These are phyloP conservation scores for Globisporangium cystogenes DNA, from an alignment of 352 stramenopile species.

Conservation along the genomic window DNA sequence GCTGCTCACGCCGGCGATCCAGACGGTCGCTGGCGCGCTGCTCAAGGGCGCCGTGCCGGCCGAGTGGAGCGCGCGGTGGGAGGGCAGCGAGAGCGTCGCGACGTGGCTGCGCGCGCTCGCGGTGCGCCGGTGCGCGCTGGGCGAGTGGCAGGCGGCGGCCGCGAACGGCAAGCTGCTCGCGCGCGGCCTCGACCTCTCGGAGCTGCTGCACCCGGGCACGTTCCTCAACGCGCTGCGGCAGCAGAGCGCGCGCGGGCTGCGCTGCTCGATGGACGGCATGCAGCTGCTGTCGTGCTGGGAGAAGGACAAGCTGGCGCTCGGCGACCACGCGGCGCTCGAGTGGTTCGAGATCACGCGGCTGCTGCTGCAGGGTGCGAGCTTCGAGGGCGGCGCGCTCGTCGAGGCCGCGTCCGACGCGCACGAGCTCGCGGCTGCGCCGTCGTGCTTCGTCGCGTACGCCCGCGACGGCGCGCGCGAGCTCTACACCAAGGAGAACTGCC, in stretches of 20 bases:
- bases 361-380: slow-evolving; percentile 84
- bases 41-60: slow-evolving; percentile 63
- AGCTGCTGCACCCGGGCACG: slow-evolving; percentile 91
- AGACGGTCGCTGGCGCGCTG: slow-evolving; percentile 69
- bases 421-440: slow-evolving; percentile 75
- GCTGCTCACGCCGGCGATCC: slow-evolving; percentile 87
- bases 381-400: slow-evolving; percentile 70
- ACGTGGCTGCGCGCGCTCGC: slow-evolving; percentile 83
- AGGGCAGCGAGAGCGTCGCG: slow-evolving; percentile 63
- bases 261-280: slow-evolving; percentile 89
- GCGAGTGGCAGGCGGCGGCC: slow-evolving; percentile 76
- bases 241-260: slow-evolving; percentile 78
- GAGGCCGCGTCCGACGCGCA: slow-evolving; percentile 78
- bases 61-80: slow-evolving; percentile 82
- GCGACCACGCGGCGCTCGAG: slow-evolving; percentile 30
- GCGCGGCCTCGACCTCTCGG: slow-evolving; percentile 79
- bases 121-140: slow-evolving; percentile 73
- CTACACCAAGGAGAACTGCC: slow-evolving; percentile 65
- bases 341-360: slow-evolving; percentile 82
- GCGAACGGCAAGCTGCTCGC: slow-evolving; percentile 59
- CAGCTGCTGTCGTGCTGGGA: slow-evolving; percentile 89
- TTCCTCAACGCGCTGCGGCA: slow-evolving; percentile 94
- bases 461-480: slow-evolving; percentile 70
- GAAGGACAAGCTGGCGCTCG: slow-evolving; percentile 44
- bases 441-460: slow-evolving; percentile 80